Conservation (phyloP, 371 early-diverging fungal species). For the Syncephalastrum racemosum region DNA sequence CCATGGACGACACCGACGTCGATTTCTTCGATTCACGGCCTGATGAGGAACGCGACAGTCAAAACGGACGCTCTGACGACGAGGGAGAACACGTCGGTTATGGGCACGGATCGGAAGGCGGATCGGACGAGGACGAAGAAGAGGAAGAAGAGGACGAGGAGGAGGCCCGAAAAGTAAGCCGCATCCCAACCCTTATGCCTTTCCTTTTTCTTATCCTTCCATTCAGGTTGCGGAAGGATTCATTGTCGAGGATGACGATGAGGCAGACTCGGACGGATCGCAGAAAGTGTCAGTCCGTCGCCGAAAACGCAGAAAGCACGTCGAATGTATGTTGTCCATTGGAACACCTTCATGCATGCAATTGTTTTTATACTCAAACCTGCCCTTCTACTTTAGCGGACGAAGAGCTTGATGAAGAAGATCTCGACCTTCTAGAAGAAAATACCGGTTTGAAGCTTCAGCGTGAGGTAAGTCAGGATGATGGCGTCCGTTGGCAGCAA, state of each 20-base stretch:
- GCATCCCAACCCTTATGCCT: constrained; percentile 14
- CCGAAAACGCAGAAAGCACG: constrained; percentile 53
- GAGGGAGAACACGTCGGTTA: constrained; percentile 54
- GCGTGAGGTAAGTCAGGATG: constrained; percentile 24
- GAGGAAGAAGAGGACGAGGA: constrained; percentile 65
- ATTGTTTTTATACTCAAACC: background rate
- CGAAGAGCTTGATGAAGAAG: constrained; percentile 88
- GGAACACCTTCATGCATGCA: background rate
- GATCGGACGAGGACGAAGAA: constrained; percentile 53
- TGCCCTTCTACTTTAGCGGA: constrained; percentile 23
- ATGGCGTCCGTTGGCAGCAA: background rate
- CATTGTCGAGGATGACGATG: constrained; percentile 70
- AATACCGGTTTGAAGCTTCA: constrained; percentile 71
- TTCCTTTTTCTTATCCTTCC: background rate
- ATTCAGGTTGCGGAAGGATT: constrained; percentile 63
- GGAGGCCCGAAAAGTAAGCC: constrained; percentile 47
- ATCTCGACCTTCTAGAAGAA: constrained; percentile 81
- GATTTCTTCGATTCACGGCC: constrained; percentile 10
- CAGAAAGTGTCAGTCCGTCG: constrained; percentile 38
- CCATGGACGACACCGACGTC: constrained; percentile 9
- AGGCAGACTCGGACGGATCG: constrained; percentile 42
- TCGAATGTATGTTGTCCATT: constrained; percentile 32
- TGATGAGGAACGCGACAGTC: constrained; percentile 7
- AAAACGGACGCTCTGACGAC: constrained; percentile 38
- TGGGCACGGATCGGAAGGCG: constrained; percentile 33